Percentiles rank a stretch among this genome's conserved stretches.
Conservation (phyloP, 495 filamentous ascomycete genomes). For the Pseudomonodictys pantanalensis region DNA sequence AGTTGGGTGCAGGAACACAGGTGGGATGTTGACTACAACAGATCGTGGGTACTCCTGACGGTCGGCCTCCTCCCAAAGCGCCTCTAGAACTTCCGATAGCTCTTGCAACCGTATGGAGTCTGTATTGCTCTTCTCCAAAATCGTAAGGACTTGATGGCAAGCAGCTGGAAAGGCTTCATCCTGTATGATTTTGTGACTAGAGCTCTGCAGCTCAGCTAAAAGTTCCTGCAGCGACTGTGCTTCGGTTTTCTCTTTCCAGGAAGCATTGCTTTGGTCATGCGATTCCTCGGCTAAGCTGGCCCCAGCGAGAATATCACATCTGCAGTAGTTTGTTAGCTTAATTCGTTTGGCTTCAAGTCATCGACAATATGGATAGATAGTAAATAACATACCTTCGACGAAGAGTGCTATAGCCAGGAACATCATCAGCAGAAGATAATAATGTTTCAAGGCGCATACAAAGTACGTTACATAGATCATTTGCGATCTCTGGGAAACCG, state of each 20-base stretch:
- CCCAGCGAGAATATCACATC: too few species aligned
- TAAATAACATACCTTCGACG: too few species aligned
- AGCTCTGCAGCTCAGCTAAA: background rate
- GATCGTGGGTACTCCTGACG: conserved; percentile 41
- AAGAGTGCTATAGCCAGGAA: conserved; percentile 23
- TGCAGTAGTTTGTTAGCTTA: too few species aligned
- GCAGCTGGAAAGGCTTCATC: conserved; percentile 11
- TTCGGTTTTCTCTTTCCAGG: background rate
- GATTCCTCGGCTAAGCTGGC: too few species aligned
- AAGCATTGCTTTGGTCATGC: background rate
- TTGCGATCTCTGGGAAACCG: conserved; percentile 37
- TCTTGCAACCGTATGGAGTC: background rate
- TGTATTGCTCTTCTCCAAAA: conserved; percentile 5
- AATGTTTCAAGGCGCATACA: background rate
- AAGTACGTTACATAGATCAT: conserved; percentile 33
- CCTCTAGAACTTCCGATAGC: conserved; percentile 26
- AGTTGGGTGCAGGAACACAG: conserved; percentile 33
- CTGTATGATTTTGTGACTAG: conserved; percentile 12
- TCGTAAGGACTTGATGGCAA: background rate
- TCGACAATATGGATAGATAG: too few species aligned
- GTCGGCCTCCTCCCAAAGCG: conserved; percentile 43
- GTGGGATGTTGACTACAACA: conserved; percentile 29
- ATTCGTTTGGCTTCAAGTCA: too few species aligned
- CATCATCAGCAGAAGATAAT: background rate
- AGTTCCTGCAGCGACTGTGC: conserved; percentile 4